Percentiles rank a stretch among this genome's conserved stretches.
These are phyloP conservation scores for Beauveria medogensis DNA, from an alignment of 2,329 filamentous ascomycete species.

Conservation along the genomic window DNA sequence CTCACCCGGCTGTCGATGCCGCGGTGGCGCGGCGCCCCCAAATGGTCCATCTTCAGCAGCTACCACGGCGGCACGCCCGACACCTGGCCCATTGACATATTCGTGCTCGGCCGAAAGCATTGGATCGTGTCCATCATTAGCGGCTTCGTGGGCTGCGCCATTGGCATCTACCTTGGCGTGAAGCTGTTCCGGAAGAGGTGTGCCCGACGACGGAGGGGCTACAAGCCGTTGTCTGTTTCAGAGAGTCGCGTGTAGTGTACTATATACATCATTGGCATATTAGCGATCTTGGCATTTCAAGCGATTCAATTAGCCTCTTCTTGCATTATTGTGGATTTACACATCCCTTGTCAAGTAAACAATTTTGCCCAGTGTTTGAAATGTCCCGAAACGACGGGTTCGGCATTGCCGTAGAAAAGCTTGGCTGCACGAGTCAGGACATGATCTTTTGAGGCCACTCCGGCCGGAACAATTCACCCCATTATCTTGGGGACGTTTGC, in stretches of 20 bases:
- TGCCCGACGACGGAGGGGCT: not conserved
- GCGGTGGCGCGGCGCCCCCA: constrained; percentile 8
- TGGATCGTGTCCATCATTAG: not conserved
- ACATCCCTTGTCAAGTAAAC: too few relatives aligned
- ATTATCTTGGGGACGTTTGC: too few relatives aligned
- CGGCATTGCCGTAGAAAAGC: too few relatives aligned
- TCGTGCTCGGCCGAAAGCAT: constrained; percentile 1
- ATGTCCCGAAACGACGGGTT: too few relatives aligned
- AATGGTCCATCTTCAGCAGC: constrained; percentile 8
- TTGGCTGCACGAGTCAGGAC: too few relatives aligned
- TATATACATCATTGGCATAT: not conserved
- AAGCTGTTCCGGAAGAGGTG: not conserved
- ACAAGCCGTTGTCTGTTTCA: not conserved
- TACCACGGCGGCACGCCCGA: not conserved
- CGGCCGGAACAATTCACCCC: too few relatives aligned
- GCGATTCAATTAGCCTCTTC: not conserved
- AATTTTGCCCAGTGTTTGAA: too few relatives aligned
- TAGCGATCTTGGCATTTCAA: not conserved
- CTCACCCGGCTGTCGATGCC: constrained; percentile 8
- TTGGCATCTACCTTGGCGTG: constrained; percentile 1
- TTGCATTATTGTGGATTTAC: too few relatives aligned
- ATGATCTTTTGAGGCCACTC: too few relatives aligned
- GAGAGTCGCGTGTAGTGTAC: not conserved
- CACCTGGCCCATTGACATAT: not conserved
- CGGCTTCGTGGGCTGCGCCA: not conserved